Evolutionary conservation across 208 protist species (phyloP).

Genomic region (Entamoeba moshkovskii): DNA sequence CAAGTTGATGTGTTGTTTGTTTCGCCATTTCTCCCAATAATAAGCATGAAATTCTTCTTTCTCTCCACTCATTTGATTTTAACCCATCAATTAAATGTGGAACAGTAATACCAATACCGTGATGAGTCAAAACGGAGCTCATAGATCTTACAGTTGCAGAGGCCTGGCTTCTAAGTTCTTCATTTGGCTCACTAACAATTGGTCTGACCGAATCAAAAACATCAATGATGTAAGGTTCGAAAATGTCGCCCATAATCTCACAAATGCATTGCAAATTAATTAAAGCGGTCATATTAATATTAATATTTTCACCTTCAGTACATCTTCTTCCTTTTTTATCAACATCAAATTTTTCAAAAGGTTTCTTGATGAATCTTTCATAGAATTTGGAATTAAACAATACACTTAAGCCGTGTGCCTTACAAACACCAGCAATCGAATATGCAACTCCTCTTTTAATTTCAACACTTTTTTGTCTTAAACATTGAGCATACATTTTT

Average conservation of each 20-base stretch:
- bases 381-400: not conserved
- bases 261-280: not conserved
- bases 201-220: not conserved
- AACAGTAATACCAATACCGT: not conserved
- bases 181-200: not conserved
- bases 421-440: not conserved
- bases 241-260: not conserved
- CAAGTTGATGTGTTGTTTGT: not conserved
- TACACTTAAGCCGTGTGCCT: not conserved
- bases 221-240: not conserved
- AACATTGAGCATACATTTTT: not conserved
- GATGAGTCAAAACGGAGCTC: not conserved
- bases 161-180: not conserved
- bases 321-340: not conserved
- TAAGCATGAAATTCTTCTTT: not conserved
- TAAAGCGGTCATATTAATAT: not conserved
- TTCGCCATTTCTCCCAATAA: not conserved
- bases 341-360: not conserved
- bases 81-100: not conserved
- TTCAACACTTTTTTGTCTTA: not conserved
- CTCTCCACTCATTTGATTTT: not conserved
- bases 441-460: not conserved
- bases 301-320: not conserved
- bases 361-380: not conserved
- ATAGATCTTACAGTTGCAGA: not conserved